Base-by-base conservation (phyloP, 2,329 filamentous ascomycete species). In the Teratosphaeria gauchensis region DNA sequence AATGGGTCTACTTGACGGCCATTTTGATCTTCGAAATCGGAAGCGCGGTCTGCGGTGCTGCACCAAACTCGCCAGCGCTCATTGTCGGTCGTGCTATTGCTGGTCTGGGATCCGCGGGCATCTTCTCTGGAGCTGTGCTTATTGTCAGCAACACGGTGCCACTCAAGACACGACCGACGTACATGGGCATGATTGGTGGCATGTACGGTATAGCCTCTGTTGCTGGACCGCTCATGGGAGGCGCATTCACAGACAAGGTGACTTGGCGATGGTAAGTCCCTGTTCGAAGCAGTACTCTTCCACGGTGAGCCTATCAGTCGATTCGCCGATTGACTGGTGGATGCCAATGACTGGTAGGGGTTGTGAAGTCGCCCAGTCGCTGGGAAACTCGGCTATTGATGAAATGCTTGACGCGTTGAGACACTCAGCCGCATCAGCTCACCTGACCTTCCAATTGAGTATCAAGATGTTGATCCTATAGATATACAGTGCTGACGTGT, bases 21-120 rank as follows among this genome's bases (percentile, higher is more conserved):
- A 70, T 80, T 28, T 63, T 71, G 60, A 74, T 80, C 65, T 82
- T 82, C 67, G 78, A 81, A 64, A 58, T 81, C 56, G 80, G 80
- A 19, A 78, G 76, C n/a, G 69, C 78, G 12, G 71, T 82, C 57
- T 82, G 79, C 60, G 80, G 76, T 63, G 73, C 76, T 31, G 79
- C 80, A 7, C 78, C 78, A 12, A 79, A 74, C 62, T 79, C 76
- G 4, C 74, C 67, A 2, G 74, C 78, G 16, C 67, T 82, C 35
- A 80, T 82, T 64, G 69, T 81, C 51, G 80, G 80, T 9, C 74
- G 80, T 58, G 78, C 78, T 0, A 69, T 82, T 53, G 74, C 78
- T 31, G 80, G 80, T 57, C 64, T 81, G 0, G 80, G 79, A 4
- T 73, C 73, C 14, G 79, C 78, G 32, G 80, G 80, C 28, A 76